Evolutionary conservation across 805 yeast genomes (phyloP).

Genomic region (Sugiyamaella boreocaroliniensis): DNA sequence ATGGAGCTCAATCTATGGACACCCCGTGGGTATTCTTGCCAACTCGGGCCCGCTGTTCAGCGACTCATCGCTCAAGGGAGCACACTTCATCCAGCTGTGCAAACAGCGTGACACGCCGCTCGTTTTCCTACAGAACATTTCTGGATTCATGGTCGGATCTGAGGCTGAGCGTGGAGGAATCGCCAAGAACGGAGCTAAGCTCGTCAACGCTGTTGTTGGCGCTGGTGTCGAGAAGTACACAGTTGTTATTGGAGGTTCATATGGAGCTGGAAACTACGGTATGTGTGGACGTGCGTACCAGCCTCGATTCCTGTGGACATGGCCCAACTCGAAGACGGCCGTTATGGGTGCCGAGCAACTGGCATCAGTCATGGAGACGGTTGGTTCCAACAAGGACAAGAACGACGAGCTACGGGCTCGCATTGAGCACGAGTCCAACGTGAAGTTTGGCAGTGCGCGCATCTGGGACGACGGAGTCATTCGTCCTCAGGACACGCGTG

Average conservation of each 20-base stretch:
- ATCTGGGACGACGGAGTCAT: conserved; percentile 32
- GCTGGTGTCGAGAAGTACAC: conserved; percentile 30
- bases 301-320: conserved; percentile 29
- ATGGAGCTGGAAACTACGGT: conserved; percentile 32
- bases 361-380: conserved; percentile 28
- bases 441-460: conserved; percentile 27
- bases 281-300: conserved; percentile 32
- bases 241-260: conserved; percentile 29
- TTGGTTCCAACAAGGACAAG: conserved; percentile 22
- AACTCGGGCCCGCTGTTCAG: conserved; percentile 29
- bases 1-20: conserved; percentile 26
- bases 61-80: conserved; percentile 29
- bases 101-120: conserved; percentile 29
- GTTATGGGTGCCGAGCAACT: conserved; percentile 32
- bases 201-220: conserved; percentile 31
- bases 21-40: conserved; percentile 29
- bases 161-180: conserved; percentile 31
- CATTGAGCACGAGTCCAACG: conserved; percentile 26
- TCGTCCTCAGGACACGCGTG: conserved; percentile 26
- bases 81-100: conserved; percentile 30
- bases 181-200: conserved; percentile 31
- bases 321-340: conserved; percentile 31
- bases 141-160: conserved; percentile 32
- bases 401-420: conserved; percentile 20
- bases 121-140: conserved; percentile 28